phyloP scores from a whole-genome alignment of 495 filamentous ascomycete genomes.

The Penicillium cosmopolitanum region DNA sequence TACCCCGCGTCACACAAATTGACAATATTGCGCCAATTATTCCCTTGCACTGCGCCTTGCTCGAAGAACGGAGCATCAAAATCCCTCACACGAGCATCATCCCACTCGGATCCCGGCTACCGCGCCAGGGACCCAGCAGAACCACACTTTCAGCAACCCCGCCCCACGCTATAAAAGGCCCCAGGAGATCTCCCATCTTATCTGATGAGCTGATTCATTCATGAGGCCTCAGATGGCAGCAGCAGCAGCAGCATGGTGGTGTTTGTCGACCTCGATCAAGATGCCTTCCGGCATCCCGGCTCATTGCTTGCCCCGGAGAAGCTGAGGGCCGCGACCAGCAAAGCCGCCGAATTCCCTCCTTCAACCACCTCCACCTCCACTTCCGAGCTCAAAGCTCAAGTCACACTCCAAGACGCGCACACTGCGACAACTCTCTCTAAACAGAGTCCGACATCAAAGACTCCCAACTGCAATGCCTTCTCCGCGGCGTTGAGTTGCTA shows the following conservation, averaged over 20 bases:
- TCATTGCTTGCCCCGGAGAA: constrained; percentile 26
- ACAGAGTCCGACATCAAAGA: constrained; percentile 18
- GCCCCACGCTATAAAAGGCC: constrained; percentile 24
- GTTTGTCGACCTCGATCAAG: constrained; percentile 49
- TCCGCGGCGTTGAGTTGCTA: constrained; percentile 84
- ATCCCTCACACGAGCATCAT: constrained; percentile 33
- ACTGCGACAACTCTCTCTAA: neutral
- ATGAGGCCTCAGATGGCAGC: constrained; percentile 29
- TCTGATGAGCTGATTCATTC: constrained; percentile 31
- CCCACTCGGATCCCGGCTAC: constrained; percentile 24
- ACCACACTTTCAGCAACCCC: constrained; percentile 9
- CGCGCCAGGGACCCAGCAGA: constrained; percentile 13
- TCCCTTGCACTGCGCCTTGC: neutral
- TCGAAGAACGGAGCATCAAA: constrained; percentile 34
- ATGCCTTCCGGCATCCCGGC: constrained; percentile 34
- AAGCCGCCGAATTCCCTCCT: constrained; percentile 8
- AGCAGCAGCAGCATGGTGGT: constrained; percentile 48
- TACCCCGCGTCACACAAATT: no score
- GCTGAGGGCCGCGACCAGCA: constrained; percentile 21
- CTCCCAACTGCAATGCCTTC: constrained; percentile 70
- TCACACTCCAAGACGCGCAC: constrained; percentile 21
- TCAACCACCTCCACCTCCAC: constrained; percentile 18
- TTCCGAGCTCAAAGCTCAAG: constrained; percentile 20
- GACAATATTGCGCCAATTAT: no score
- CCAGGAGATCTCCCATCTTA: constrained; percentile 23